Conservation (phyloP, 352 stramenopile genomes). For the Globisporangium cystogenes region DNA sequence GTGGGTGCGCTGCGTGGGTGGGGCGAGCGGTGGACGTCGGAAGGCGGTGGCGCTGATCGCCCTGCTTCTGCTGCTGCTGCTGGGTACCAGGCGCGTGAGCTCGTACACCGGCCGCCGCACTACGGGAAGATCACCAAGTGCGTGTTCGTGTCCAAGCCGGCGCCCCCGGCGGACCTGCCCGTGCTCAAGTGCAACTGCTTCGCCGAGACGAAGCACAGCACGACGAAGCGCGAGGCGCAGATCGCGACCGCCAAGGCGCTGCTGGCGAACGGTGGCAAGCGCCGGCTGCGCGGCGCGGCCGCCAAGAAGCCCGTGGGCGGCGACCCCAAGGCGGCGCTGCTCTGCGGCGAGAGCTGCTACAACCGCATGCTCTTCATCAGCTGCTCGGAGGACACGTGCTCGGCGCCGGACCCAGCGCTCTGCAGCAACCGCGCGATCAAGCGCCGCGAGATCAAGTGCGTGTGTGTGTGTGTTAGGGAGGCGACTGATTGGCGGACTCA, state of each 20-base stretch:
- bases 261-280: conserved; percentile 11
- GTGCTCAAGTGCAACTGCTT: conserved; percentile 79
- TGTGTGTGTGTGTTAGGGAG: neutral
- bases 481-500: too few species aligned
- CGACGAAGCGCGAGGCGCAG: conserved; percentile 45
- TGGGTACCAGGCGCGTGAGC: conserved; percentile 28
- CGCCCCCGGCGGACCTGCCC: conserved; percentile 43
- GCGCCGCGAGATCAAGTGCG: conserved; percentile 52
- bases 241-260: conserved; percentile 38
- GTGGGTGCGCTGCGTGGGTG: too few species aligned
- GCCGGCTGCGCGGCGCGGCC: neutral
- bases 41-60: neutral
- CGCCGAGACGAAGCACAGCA: conserved; percentile 31
- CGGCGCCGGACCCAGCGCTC: conserved; percentile 48
- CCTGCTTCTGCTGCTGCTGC: neutral
- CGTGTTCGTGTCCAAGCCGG: conserved; percentile 61
- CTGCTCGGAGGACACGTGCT: conserved; percentile 75
- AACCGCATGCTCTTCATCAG: conserved; percentile 85
- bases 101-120: conserved; percentile 40
- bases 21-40: too few species aligned
- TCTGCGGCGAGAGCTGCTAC: conserved; percentile 67
- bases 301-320: neutral
- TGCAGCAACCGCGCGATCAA: conserved; percentile 77
- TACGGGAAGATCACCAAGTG: conserved; percentile 70
- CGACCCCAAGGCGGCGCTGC: neutral